These are phyloP conservation scores for Syncephalastrum sp. DNA, from an alignment of 371 early-diverging fungal species.

Conservation along the genomic window DNA sequence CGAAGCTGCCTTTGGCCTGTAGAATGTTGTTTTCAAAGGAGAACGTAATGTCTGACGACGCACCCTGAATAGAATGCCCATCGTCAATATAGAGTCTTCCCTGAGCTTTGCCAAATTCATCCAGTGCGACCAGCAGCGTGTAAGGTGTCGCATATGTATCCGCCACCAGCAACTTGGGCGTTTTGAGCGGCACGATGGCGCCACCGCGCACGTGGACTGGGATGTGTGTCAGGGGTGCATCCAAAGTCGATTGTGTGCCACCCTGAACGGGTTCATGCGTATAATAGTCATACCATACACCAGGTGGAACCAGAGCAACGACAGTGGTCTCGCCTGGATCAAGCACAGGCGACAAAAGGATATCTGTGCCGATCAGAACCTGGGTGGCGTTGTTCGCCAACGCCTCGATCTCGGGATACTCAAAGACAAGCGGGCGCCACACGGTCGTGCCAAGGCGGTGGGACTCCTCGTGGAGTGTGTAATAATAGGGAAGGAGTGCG, in stretches of 20 bases:
- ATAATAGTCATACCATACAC: conserved; percentile 58
- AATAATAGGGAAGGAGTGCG: conserved; percentile 64
- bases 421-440: conserved; percentile 43
- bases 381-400: conserved; percentile 31
- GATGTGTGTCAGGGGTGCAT: conserved; percentile 43
- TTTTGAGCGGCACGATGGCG: conserved; percentile 44
- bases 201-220: conserved; percentile 55
- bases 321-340: conserved; percentile 38
- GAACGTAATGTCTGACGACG: conserved; percentile 27
- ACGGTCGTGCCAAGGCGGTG: conserved; percentile 44
- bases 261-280: conserved; percentile 15
- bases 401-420: conserved; percentile 24
- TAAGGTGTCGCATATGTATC: conserved; percentile 43
- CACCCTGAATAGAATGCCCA: conserved; percentile 42
- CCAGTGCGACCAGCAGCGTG: conserved; percentile 52
- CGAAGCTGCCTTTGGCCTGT: conserved; percentile 27
- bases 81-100: conserved; percentile 61
- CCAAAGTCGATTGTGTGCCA: conserved; percentile 18
- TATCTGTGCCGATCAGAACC: conserved; percentile 32
- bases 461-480: conserved; percentile 65
- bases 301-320: conserved; percentile 52
- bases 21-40: conserved; percentile 22
- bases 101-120: conserved; percentile 31
- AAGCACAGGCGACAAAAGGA: conserved; percentile 63
- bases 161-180: conserved; percentile 33